These are phyloP conservation scores for Helotiales sp. DNA, from an alignment of 2,329 filamentous ascomycete genomes.

Conservation along the genomic window DNA sequence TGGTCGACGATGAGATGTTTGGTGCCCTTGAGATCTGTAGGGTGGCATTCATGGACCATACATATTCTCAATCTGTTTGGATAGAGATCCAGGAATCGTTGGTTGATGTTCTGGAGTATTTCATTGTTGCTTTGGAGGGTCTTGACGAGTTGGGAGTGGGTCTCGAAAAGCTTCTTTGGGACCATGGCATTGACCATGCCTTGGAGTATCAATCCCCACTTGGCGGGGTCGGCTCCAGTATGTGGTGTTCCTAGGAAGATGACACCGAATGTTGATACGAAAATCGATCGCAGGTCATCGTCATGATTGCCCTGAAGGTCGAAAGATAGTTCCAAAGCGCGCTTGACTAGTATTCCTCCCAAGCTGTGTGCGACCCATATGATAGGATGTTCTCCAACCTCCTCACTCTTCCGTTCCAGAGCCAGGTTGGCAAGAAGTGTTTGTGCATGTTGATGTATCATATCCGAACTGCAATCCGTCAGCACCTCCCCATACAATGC, in stretches of 20 bases:
- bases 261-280: conserved; percentile 75
- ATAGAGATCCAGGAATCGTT: conserved; percentile 73
- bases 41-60: conserved; percentile 77
- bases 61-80: conserved; percentile 56
- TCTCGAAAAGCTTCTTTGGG: conserved; percentile 69
- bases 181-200: conserved; percentile 69
- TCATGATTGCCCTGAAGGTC: conserved; percentile 63
- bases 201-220: conserved; percentile 71
- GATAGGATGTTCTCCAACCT: conserved; percentile 66
- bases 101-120: conserved; percentile 75
- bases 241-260: conserved; percentile 81
- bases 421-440: conserved; percentile 67
- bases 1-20: conserved; percentile 71
- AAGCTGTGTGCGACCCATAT: conserved; percentile 79
- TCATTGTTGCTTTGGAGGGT: conserved; percentile 77
- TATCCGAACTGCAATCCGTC: conserved; percentile 60
- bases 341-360: conserved; percentile 74
- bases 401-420: conserved; percentile 63
- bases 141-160: conserved; percentile 69
- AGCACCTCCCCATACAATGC: conserved; percentile 10
- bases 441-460: conserved; percentile 73
- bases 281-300: conserved; percentile 70
- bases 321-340: conserved; percentile 69
- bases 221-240: conserved; percentile 69
- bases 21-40: conserved; percentile 69